Conservation (phyloP, 306 rosid species). For the Pachyrhizus erosus region DNA sequence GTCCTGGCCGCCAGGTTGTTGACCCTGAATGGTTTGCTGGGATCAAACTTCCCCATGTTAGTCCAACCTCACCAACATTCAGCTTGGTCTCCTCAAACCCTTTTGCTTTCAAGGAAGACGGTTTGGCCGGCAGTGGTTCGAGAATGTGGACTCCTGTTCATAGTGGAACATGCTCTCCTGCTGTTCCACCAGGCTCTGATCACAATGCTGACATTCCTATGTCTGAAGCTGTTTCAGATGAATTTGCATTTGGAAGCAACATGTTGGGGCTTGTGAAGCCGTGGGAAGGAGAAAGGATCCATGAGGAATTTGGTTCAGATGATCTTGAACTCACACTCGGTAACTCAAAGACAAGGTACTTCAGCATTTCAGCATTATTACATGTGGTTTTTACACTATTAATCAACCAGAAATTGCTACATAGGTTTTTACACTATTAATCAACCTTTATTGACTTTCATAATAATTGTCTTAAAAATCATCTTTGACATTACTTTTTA, state of each 20-base stretch:
- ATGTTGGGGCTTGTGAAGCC: conserved; percentile 82
- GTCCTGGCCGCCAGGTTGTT: conserved; percentile 79
- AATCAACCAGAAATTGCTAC: background rate
- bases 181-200: conserved; percentile 75
- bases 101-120: conserved; percentile 83
- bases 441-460: too few species aligned
- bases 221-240: conserved; percentile 85
- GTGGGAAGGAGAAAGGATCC: conserved; percentile 98
- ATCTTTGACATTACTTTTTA: background rate
- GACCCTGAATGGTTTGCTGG: conserved; percentile 93
- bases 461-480: background rate
- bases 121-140: conserved; percentile 64
- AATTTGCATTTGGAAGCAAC: conserved; percentile 94
- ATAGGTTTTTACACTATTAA: too few species aligned
- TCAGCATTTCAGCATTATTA: background rate
- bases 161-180: conserved; percentile 97
- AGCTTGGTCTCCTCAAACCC: conserved; percentile 80
- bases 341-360: conserved; percentile 83
- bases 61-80: conserved; percentile 86
- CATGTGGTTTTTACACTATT: background rate
- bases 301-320: conserved; percentile 85
- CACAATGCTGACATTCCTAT: conserved; percentile 84
- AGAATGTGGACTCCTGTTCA: conserved; percentile 96
- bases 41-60: conserved; percentile 71
- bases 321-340: conserved; percentile 99